Conservation (phyloP, 164 flowering plant genomes). For the Buxus sempervirens region DNA sequence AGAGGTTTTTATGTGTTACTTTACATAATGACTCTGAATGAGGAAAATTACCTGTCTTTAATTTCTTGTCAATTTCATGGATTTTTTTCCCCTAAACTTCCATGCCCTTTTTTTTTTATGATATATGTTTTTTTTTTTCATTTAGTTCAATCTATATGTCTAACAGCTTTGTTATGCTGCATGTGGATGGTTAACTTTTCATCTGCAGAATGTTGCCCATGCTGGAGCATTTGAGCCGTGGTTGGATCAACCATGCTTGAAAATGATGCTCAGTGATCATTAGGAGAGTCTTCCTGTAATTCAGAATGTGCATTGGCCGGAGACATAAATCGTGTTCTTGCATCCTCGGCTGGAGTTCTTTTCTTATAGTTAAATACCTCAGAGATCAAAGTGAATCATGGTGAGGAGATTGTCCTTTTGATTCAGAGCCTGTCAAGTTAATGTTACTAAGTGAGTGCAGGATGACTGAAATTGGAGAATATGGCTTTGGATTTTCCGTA, state of each 20-base stretch:
- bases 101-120: no score
- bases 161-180: slow-evolving; percentile 4
- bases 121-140: background rate
- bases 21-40: background rate
- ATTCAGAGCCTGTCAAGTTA: background rate
- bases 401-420: background rate
- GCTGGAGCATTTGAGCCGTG: slow-evolving; percentile 37
- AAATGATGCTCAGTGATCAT: slow-evolving; percentile 3
- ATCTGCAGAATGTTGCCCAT: slow-evolving; percentile 30
- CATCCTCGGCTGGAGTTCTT: no score
- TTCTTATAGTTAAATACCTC: no score
- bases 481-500: background rate
- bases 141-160: background rate
- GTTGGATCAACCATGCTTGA: slow-evolving; percentile 19
- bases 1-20: background rate
- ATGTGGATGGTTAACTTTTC: background rate
- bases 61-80: background rate
- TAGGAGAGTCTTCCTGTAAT: background rate
- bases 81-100: no score
- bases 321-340: no score
- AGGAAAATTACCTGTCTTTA: background rate
- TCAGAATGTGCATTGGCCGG: no score
- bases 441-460: background rate
- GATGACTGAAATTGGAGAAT: background rate
- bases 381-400: no score